Percentiles rank a stretch among this genome's conserved stretches.
Evolutionary conservation across 108 stramenopile species (phyloP).

Genomic region (Aurantiochytrium sp.): DNA sequence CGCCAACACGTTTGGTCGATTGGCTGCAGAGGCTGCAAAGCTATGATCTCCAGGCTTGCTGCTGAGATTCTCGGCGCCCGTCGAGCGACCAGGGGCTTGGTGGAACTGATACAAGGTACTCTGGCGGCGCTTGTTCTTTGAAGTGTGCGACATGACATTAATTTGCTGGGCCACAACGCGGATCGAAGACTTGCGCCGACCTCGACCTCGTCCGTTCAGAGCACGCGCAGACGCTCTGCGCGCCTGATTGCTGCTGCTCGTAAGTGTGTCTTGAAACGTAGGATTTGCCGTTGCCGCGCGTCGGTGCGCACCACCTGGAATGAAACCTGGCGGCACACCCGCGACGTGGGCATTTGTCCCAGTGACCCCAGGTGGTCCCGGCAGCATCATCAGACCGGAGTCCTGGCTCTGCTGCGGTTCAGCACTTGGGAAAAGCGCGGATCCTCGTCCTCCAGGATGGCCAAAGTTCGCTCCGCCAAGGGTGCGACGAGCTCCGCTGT

Average conservation of each 20-base stretch:
- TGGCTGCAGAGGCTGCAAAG: not conserved
- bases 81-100: not conserved
- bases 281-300: not conserved
- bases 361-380: too few relatives aligned
- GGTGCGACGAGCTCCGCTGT: not conserved
- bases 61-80: not conserved
- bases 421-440: too few relatives aligned
- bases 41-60: not conserved
- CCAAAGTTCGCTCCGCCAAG: too few relatives aligned
- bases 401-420: too few relatives aligned
- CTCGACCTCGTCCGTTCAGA: not conserved
- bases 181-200: not conserved
- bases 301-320: not conserved
- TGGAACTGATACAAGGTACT: not conserved
- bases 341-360: not conserved
- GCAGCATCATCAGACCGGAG: too few relatives aligned
- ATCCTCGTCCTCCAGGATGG: too few relatives aligned
- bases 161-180: conserved; percentile 1
- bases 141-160: not conserved
- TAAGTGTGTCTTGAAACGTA: not conserved
- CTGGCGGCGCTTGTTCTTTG: not conserved
- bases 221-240: not conserved
- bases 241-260: not conserved
- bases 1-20: not conserved
- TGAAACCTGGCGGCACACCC: not conserved